These are phyloP conservation scores for Penicillium aurantiogriseum DNA, from an alignment of 2,329 filamentous ascomycete genomes.

Conservation along the genomic window DNA sequence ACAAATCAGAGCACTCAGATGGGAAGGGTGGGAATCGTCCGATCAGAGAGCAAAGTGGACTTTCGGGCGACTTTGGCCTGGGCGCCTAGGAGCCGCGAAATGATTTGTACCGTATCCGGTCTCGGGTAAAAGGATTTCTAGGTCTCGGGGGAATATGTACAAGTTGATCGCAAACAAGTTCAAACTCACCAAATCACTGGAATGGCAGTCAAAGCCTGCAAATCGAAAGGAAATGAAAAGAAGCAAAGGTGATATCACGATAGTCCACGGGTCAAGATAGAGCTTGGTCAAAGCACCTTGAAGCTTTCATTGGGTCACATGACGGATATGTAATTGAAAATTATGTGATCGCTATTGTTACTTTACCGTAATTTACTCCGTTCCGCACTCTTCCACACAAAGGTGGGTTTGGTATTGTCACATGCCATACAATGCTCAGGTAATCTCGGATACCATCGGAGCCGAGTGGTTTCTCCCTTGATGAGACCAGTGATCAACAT, in stretches of 20 bases:
- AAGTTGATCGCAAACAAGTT: background rate
- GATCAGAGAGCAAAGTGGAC: conserved; percentile 21
- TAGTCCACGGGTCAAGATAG: background rate
- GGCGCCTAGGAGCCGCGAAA: conserved; percentile 14
- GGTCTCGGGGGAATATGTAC: background rate
- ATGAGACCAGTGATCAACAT: conserved; percentile 1
- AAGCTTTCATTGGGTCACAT: background rate
- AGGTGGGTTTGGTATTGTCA: background rate
- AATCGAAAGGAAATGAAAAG: background rate
- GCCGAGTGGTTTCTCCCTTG: conserved; percentile 1
- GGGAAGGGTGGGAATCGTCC: conserved; percentile 18
- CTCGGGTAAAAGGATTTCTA: conserved; percentile 13
- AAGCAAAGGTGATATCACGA: conserved; percentile 1
- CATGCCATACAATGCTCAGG: background rate
- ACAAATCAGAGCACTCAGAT: conserved; percentile 18
- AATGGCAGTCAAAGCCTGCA: background rate
- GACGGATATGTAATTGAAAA: background rate
- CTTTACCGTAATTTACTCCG: background rate
- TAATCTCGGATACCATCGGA: conserved; percentile 22
- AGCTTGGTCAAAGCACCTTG: conserved; percentile 10
- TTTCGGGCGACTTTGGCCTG: conserved; percentile 3
- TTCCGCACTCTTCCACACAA: background rate
- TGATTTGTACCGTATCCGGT: conserved; percentile 17
- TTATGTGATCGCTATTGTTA: background rate
- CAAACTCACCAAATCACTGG: conserved; percentile 9